These are phyloP conservation scores for Phytophthora pseudosyringae DNA, from an alignment of 352 stramenopile species.

Conservation along the genomic window DNA sequence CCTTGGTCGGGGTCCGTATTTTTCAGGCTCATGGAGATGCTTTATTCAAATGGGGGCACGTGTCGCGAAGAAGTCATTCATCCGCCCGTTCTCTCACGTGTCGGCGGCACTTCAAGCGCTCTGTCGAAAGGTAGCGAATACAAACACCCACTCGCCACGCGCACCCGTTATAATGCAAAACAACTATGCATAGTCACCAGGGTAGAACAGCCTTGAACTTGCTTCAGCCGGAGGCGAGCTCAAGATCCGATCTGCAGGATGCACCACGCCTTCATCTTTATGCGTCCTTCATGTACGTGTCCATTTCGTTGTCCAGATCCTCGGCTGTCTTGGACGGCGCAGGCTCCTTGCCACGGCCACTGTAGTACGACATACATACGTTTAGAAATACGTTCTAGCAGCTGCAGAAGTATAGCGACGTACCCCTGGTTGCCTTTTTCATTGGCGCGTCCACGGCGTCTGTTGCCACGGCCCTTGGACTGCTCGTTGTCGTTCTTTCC, in stretches of 20 bases:
- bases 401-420: constrained; percentile 2
- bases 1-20: constrained; percentile 14
- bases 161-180: constrained; percentile 45
- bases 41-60: constrained; percentile 41
- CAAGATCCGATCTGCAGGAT: constrained; percentile 24
- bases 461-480: constrained; percentile 49
- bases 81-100: constrained; percentile 7
- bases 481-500: constrained; percentile 42
- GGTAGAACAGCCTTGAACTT: constrained; percentile 2
- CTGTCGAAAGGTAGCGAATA: constrained; percentile 23
- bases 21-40: constrained; percentile 37
- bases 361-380: constrained; percentile 8
- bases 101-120: constrained; percentile 15
- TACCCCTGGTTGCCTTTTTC: constrained; percentile 31
- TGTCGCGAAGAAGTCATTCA: constrained; percentile 25
- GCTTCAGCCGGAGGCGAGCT: constrained; percentile 1
- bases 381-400: constrained; percentile 8
- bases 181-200: constrained; percentile 35
- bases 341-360: constrained; percentile 43
- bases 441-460: constrained; percentile 47
- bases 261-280: constrained; percentile 39
- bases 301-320: constrained; percentile 88
- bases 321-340: constrained; percentile 54
- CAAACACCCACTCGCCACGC: constrained; percentile 23
- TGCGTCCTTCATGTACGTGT: constrained; percentile 88